Conservation (phyloP, 2,329 filamentous ascomycete species). For the Sclerotinia minor region DNA sequence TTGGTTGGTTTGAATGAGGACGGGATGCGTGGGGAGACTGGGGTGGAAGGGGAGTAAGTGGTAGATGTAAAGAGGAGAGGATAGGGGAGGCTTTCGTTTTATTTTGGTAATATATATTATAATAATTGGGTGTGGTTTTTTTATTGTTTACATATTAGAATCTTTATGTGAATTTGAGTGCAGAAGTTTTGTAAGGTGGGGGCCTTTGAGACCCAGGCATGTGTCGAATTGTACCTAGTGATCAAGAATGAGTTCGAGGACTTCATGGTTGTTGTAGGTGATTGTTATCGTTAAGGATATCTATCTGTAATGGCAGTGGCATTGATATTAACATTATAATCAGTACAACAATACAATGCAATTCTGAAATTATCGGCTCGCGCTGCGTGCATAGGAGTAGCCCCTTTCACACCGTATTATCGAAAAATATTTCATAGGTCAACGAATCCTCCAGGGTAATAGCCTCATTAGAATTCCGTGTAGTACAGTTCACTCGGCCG, state of each 20-base stretch:
- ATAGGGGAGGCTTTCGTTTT: no score
- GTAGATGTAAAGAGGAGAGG: not conserved
- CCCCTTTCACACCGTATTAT: slow-evolving; percentile 21
- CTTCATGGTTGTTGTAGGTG: slow-evolving; percentile 28
- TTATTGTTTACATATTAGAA: no score
- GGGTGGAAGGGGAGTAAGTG: not conserved
- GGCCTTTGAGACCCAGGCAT: slow-evolving; percentile 26
- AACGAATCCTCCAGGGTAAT: slow-evolving; percentile 27
- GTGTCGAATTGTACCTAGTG: slow-evolving; percentile 27
- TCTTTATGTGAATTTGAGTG: no score
- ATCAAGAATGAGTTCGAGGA: slow-evolving; percentile 27
- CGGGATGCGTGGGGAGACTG: no score
- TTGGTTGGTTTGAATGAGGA: not conserved
- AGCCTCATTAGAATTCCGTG: slow-evolving; percentile 21
- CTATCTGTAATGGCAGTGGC: not conserved
- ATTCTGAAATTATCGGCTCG: slow-evolving; percentile 16
- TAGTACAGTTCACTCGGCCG: slow-evolving; percentile 26
- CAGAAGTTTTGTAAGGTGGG: slow-evolving; percentile 8
- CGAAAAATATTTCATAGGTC: slow-evolving; percentile 25
- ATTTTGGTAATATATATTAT: no score
- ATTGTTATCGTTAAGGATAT: slow-evolving; percentile 27
- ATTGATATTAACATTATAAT: slow-evolving; percentile 28
- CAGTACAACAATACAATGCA: slow-evolving; percentile 26
- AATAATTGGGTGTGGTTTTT: no score
- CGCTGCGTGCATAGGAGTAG: slow-evolving; percentile 23